A percentile compares a stretch with the other conserved stretches of the same genome.
These are phyloP conservation scores for Cyanidiococcus yangmingshanensis DNA, from an alignment of 23 red algal genomes.

Conservation along the genomic window DNA sequence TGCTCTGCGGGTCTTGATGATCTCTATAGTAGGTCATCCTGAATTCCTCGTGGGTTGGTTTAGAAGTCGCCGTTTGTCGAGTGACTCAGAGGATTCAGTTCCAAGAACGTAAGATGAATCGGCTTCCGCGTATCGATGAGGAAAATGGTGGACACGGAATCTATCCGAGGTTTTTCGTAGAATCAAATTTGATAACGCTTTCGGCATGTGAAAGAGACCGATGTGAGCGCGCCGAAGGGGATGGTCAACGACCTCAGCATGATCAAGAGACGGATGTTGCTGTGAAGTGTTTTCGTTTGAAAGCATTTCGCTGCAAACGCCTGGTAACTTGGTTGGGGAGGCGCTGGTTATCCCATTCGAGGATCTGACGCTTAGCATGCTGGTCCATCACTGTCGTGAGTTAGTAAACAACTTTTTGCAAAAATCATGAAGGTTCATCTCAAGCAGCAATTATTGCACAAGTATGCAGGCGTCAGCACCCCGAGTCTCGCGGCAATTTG, in stretches of 20 bases:
- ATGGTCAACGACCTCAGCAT: background rate
- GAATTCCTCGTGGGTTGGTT: too few relatives aligned
- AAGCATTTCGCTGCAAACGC: too few relatives aligned
- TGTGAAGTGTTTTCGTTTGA: too few relatives aligned
- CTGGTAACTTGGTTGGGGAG: too few relatives aligned
- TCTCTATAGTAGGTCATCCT: too few relatives aligned
- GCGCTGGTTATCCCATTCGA: background rate
- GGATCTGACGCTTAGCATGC: background rate
- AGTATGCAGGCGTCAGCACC: background rate
- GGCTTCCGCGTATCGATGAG: background rate
- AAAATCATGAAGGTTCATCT: background rate
- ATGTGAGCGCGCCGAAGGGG: background rate
- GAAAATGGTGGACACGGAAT: background rate
- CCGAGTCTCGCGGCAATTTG: background rate
- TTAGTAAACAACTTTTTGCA: background rate
- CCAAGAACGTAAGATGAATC: too few relatives aligned
- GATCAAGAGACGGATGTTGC: background rate
- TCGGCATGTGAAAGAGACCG: background rate
- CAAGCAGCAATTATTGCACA: background rate
- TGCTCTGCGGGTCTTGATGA: background rate
- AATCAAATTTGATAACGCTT: background rate
- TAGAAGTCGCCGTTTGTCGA: too few relatives aligned
- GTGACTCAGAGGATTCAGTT: too few relatives aligned
- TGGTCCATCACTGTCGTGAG: background rate
- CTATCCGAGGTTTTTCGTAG: background rate